These are phyloP conservation scores for Alternaria atra DNA, from an alignment of 2,329 filamentous ascomycete species.

Conservation along the genomic window DNA sequence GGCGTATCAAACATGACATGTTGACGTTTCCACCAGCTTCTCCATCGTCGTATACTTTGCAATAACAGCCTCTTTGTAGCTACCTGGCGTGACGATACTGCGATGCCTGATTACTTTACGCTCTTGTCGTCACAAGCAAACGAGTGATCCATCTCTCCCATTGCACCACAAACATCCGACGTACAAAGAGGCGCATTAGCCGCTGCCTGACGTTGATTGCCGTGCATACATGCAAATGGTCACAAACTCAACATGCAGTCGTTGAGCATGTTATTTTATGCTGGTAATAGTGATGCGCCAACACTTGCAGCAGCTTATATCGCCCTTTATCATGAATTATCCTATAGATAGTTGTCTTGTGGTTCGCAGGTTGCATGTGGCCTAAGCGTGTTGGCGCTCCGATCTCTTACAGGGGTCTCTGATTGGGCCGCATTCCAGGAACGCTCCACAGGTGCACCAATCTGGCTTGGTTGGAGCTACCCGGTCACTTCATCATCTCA, in stretches of 20 bases:
- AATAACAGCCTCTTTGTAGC: not conserved
- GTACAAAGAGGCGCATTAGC: conserved; percentile 25
- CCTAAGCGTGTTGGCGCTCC: conserved; percentile 22
- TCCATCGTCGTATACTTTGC: not conserved
- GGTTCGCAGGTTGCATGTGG: conserved; percentile 22
- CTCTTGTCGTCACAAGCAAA: not conserved
- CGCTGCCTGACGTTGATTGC: conserved; percentile 27
- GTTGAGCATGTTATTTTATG: not conserved
- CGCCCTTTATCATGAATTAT: not conserved
- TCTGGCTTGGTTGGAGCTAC: not conserved
- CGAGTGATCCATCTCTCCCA: conserved; percentile 15
- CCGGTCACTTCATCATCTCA: not conserved
- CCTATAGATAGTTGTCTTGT: conserved; percentile 15
- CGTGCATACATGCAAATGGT: not conserved
- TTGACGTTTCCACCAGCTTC: not conserved
- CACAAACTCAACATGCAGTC: not conserved
- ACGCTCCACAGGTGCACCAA: conserved; percentile 4
- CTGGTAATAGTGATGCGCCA: not conserved
- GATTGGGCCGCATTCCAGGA: conserved; percentile 25
- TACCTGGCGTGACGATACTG: not conserved
- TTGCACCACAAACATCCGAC: conserved; percentile 27
- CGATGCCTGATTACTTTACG: not conserved
- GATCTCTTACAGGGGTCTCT: conserved; percentile 26
- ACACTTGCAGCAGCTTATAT: not conserved
- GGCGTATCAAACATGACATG: conserved; percentile 21